Evolutionary conservation across 2,329 filamentous ascomycete genomes (phyloP), one percentile per base, ranked within the genome.

Genomic region (Botrytis deweyae): DNA sequence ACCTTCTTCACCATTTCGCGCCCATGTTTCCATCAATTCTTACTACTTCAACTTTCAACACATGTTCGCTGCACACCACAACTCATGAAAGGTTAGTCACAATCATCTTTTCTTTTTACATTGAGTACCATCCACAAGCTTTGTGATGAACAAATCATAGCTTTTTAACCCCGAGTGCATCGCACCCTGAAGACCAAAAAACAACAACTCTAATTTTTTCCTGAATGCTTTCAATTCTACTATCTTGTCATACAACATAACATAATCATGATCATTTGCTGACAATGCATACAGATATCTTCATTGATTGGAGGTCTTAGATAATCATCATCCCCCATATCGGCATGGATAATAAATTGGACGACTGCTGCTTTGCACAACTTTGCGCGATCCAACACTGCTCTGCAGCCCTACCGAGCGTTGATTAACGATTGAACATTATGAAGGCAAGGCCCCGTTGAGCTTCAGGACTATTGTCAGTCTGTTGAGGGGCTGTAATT

Each of bases 251-350:
- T 83, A 86, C 80, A 85, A 83, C 14, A 49, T 38, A 69, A 40
- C 38, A 71, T 42, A 62, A 67, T 70, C 29, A 44, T 55, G 44
- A 72, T 40, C 83, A 81, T 80, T 81, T 80, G 80, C 85, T 89
- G 86, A 89, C 88, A 87, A 89, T 83, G 82, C 78, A 78, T 82
- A 80, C 84, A 85, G 84, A 87, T 87, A 49, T 66, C 40, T 77
- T 78, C 9, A 22, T 25, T 33, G 10, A 12, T 1, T 59, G 25
- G 14, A 44, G n/a, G 38, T 6, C 22, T 25, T 6, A 10, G 10
- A 49, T 4, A 16, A 33, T 33, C 33, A 33, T 33, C 33, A 52
- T 5, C 12, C 8, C 18, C 36, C 1, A 14, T 9, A 25, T n/a
- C 5, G 63, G 8, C 12, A 62, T 62, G 2, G 8, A 22, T 36